These are phyloP conservation scores for Komagataea norvegica DNA, from an alignment of 1,139 yeast genomes.

Conservation along the genomic window DNA sequence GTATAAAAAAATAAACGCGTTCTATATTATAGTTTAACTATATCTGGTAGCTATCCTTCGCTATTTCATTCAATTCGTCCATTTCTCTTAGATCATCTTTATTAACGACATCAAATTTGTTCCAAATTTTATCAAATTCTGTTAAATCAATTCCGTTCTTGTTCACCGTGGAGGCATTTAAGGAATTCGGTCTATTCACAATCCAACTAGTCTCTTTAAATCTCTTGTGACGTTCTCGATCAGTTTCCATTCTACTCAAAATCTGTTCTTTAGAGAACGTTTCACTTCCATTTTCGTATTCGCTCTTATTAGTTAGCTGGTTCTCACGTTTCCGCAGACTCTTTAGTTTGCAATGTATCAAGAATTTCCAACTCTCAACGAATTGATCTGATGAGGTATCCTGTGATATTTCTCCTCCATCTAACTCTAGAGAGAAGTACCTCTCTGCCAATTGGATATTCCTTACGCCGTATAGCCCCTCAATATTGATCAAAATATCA, in stretches of 20 bases:
- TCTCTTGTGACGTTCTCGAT: constrained; percentile 76
- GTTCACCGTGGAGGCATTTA: background rate
- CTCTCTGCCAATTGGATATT: constrained; percentile 7
- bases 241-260: constrained; percentile 77
- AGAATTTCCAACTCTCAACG: constrained; percentile 43
- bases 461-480: constrained; percentile 13
- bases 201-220: constrained; percentile 76
- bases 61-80: constrained; percentile 50
- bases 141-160: constrained; percentile 34
- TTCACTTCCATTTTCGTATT: constrained; percentile 26
- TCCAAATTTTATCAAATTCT: constrained; percentile 63
- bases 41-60: constrained; percentile 28
- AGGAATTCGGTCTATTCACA: constrained; percentile 40
- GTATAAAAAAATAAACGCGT: background rate
- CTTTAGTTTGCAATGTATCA: constrained; percentile 44
- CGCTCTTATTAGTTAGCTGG: constrained; percentile 8
- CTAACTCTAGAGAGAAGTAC: constrained; percentile 9
- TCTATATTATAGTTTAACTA: background rate
- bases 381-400: constrained; percentile 10
- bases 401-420: constrained; percentile 7
- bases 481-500: constrained; percentile 18
- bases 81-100: constrained; percentile 49
- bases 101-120: constrained; percentile 40
- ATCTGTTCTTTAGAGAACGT: constrained; percentile 49
- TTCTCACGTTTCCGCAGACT: constrained; percentile 44